These are phyloP conservation scores for Epichloe sibirici DNA, from an alignment of 2,329 filamentous ascomycete species.

Conservation along the genomic window DNA sequence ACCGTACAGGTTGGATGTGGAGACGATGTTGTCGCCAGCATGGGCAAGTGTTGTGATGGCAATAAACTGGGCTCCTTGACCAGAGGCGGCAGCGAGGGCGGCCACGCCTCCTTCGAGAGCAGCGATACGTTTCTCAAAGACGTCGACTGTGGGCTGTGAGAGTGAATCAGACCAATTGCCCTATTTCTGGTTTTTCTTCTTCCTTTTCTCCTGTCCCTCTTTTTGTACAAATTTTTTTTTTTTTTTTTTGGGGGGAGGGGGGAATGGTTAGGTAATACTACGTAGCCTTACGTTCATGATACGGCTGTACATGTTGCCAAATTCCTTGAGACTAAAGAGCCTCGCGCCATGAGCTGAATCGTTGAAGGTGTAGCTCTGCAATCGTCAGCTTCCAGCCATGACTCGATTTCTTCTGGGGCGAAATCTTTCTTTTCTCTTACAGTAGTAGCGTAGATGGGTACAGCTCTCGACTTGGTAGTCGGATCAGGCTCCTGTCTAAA, in stretches of 20 bases:
- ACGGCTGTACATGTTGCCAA: conserved; percentile 94
- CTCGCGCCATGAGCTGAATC: conserved; percentile 90
- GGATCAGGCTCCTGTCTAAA: conserved; percentile 67
- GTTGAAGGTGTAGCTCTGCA: conserved; percentile 80
- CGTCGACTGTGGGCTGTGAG: conserved; percentile 72
- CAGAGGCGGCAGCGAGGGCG: conserved; percentile 73
- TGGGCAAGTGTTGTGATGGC: conserved; percentile 73
- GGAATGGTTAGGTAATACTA: no score
- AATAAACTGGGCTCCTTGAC: conserved; percentile 89
- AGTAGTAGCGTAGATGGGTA: conserved; percentile 93
- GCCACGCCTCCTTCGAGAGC: conserved; percentile 86
- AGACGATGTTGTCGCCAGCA: conserved; percentile 84
- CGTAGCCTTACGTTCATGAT: conserved; percentile 67
- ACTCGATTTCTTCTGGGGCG: background rate
- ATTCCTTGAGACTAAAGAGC: conserved; percentile 92
- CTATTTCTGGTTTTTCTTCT: background rate
- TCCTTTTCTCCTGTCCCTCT: background rate
- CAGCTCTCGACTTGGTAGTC: conserved; percentile 73
- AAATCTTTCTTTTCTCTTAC: conserved; percentile 19
- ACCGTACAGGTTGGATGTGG: conserved; percentile 82
- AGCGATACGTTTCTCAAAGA: conserved; percentile 94
- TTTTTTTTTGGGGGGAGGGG: no score
- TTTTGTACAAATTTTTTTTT: no score
- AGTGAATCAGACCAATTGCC: background rate
- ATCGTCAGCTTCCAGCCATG: background rate